These are phyloP conservation scores for Beauveria sp. DNA, from an alignment of 2,329 filamentous ascomycete species.

Conservation along the genomic window DNA sequence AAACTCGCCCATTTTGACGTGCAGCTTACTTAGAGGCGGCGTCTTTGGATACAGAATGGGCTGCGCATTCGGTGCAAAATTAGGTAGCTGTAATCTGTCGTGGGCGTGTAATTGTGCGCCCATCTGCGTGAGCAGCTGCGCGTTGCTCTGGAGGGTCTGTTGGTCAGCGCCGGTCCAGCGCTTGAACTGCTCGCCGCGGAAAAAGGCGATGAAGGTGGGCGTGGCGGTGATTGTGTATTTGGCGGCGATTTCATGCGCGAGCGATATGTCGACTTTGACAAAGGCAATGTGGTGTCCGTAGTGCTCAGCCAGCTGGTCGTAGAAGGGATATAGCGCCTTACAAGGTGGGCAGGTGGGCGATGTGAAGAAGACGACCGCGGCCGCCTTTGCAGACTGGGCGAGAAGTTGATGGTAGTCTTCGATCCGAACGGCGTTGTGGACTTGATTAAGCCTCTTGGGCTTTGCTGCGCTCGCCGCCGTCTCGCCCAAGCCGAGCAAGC, in stretches of 20 bases:
- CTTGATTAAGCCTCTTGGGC: slow-evolving; percentile 26
- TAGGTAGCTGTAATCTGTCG: slow-evolving; percentile 60
- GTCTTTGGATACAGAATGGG: slow-evolving; percentile 69
- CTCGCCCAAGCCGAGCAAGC: slow-evolving; percentile 44
- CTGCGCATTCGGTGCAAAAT: slow-evolving; percentile 54
- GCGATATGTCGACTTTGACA: slow-evolving; percentile 75
- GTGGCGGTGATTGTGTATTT: slow-evolving; percentile 67
- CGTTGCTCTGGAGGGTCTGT: slow-evolving; percentile 58
- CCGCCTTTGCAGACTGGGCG: slow-evolving; percentile 55
- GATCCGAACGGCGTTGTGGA: slow-evolving; percentile 51
- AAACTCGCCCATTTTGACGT: slow-evolving; percentile 63
- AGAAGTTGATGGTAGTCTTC: slow-evolving; percentile 29
- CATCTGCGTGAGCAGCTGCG: slow-evolving; percentile 67
- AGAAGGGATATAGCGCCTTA: slow-evolving; percentile 73
- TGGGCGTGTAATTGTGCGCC: slow-evolving; percentile 72
- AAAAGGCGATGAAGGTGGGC: slow-evolving; percentile 82
- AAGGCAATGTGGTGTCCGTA: slow-evolving; percentile 59
- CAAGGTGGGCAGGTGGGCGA: slow-evolving; percentile 81
- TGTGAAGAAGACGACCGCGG: slow-evolving; percentile 85
- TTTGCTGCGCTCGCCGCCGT: slow-evolving; percentile 15
- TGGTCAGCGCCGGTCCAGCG: slow-evolving; percentile 75
- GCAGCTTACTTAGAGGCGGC: slow-evolving; percentile 75
- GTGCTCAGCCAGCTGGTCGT: slow-evolving; percentile 71
- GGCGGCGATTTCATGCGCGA: slow-evolving; percentile 54
- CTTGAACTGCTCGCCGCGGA: slow-evolving; percentile 66